phyloP scores from a whole-genome alignment of 352 stramenopile genomes.

The Pythium aquatile region DNA sequence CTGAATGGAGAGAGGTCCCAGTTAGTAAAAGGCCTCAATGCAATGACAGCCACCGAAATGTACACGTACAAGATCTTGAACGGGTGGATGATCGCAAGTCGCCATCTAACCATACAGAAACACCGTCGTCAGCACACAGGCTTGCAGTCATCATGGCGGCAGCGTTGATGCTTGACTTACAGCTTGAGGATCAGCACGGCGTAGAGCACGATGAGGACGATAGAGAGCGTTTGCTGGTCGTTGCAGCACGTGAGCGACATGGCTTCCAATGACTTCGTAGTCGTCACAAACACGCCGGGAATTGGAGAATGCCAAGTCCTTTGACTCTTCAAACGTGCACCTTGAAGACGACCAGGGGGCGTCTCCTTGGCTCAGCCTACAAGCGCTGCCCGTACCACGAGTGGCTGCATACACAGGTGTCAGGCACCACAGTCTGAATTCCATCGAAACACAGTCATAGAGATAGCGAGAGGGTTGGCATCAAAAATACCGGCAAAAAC shows the following conservation, averaged over 20 bases:
- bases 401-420: background rate
- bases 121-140: background rate
- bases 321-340: no score
- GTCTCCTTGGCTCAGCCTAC: background rate
- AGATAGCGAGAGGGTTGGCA: background rate
- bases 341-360: no score
- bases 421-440: background rate
- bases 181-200: constrained; percentile 86
- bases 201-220: constrained; percentile 89
- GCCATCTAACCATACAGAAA: constrained; percentile 53
- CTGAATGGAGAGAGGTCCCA: constrained; percentile 23
- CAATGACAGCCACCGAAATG: no score
- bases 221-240: constrained; percentile 80
- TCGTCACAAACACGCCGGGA: no score
- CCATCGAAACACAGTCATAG: background rate
- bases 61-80: constrained; percentile 86
- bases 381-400: no score
- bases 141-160: no score
- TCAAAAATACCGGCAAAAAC: background rate
- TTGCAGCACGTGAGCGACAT: constrained; percentile 85
- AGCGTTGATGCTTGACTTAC: constrained; percentile 22
- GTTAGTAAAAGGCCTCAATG: no score
- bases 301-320: background rate
- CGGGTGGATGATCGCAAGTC: constrained; percentile 78
- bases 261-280: background rate